Conservation (phyloP, 2,329 filamentous ascomycete species). For the Talaromyces funiculosus region DNA sequence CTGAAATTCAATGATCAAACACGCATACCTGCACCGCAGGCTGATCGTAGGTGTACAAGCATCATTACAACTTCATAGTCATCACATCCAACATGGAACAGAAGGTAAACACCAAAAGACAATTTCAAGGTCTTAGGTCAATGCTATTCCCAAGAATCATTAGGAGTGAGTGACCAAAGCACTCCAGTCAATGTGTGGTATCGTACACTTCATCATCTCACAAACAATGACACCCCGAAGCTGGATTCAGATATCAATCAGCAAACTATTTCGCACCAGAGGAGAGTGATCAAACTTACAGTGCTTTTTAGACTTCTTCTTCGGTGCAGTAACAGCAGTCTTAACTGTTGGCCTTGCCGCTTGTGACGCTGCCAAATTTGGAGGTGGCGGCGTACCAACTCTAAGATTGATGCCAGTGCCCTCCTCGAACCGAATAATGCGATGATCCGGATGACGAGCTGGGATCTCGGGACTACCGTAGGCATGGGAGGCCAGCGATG, state of each 20-base stretch:
- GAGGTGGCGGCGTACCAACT: background rate
- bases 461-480: constrained; percentile 2
- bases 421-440: background rate
- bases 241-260: background rate
- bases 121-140: background rate
- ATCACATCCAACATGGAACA: background rate
- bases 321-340: background rate
- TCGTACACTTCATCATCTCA: background rate
- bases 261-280: background rate
- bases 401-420: background rate
- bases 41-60: background rate
- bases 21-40: background rate
- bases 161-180: background rate
- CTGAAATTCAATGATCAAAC: background rate
- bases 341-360: background rate
- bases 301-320: constrained; percentile 2
- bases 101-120: background rate
- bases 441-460: constrained; percentile 2
- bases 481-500: background rate
- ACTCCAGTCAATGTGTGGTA: background rate
- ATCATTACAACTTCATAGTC: background rate
- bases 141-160: background rate
- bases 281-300: constrained; percentile 1
- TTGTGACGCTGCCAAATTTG: background rate
- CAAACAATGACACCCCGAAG: background rate